Evolutionary conservation across 163 green algal species (phyloP).

Genomic region (Coccomyxa subellipsoidea): DNA sequence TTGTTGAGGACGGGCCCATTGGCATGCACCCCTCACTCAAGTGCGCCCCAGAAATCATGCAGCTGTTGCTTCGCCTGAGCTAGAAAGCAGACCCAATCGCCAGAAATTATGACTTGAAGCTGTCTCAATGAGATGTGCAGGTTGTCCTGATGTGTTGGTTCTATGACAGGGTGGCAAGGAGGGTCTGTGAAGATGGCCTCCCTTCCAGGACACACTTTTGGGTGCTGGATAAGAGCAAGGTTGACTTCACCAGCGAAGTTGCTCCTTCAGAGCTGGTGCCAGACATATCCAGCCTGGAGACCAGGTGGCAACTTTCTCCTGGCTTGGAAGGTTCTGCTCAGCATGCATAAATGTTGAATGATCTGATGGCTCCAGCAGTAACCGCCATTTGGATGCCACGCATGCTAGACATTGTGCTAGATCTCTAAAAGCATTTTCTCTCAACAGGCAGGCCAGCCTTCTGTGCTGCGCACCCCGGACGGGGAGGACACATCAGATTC

Average conservation of each 20-base stretch:
- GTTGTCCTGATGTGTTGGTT: neutral
- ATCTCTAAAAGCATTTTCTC: neutral
- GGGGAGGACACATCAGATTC: conserved; percentile 50
- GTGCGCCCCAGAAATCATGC: neutral
- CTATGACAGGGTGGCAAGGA: conserved; percentile 25
- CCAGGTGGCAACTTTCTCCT: too few species aligned
- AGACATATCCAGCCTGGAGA: neutral
- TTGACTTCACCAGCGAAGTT: neutral
- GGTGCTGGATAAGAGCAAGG: neutral
- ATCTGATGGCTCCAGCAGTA: too few species aligned
- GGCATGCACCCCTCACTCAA: neutral
- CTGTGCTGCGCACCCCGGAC: conserved; percentile 39
- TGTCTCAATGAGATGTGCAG: neutral
- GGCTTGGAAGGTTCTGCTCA: too few species aligned
- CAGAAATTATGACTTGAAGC: neutral
- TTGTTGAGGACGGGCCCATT: neutral
- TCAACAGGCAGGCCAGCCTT: conserved; percentile 8
- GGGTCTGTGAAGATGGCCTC: conserved; percentile 4
- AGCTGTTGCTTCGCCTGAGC: too few species aligned
- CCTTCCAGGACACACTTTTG: conserved; percentile 13
- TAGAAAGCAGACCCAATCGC: too few species aligned
- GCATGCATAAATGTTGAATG: too few species aligned
- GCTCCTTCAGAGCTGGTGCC: neutral
- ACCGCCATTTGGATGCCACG: too few species aligned
- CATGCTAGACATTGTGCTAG: neutral